Evolutionary conservation across 345 rosid genomes (phyloP), one percentile per base, ranked within the genome.

Genomic region (Pseudoturritis turrita): DNA sequence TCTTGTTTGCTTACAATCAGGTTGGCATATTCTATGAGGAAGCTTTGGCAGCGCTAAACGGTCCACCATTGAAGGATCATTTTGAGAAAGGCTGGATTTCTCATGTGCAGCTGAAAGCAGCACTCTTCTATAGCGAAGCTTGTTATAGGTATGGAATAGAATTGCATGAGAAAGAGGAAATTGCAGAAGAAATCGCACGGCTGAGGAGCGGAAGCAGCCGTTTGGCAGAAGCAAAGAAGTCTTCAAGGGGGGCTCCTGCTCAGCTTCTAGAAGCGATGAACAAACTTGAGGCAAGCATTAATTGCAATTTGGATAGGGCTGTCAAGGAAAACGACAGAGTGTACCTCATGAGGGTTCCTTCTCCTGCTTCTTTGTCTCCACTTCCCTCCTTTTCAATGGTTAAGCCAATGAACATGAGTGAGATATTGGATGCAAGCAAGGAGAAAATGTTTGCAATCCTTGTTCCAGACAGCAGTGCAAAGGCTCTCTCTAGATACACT

Each of bases 311-410:
- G 45, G 98, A 95, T 46, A 89, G 98, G 79, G 99, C 99, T 33
- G 75, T 88, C 61, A 95, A 95, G 85, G 99, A 95, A 82, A 95
- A 95, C 84, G 96, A 95, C 53, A 86, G 99, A 78, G 99, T 95
- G 71, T 95, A 95, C 77, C 89, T 95, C 61, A 95, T 91, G 98
- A 89, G 99, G 79, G 86, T 95, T 82, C 98, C 99, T 69, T 61
- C 92, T 26, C 90, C 89, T 6, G 74, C 91, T 88, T 84, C 96
- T 60, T 84, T 95, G 43, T 73, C 94, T 31, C 83, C 89, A 53
- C 85, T 95, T 55, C 88, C 96, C 46, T 84, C 94, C 45, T 89
- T 95, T 78, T 87, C 99, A 9, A 79, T 95, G 99, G 99, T 95
- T 43, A 95, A 95, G 85, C 77, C 96, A 14, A 81, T 95, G 88